Conservation (phyloP, 1,284 basidiomycete genomes). For the Takashimella koratensis region DNA sequence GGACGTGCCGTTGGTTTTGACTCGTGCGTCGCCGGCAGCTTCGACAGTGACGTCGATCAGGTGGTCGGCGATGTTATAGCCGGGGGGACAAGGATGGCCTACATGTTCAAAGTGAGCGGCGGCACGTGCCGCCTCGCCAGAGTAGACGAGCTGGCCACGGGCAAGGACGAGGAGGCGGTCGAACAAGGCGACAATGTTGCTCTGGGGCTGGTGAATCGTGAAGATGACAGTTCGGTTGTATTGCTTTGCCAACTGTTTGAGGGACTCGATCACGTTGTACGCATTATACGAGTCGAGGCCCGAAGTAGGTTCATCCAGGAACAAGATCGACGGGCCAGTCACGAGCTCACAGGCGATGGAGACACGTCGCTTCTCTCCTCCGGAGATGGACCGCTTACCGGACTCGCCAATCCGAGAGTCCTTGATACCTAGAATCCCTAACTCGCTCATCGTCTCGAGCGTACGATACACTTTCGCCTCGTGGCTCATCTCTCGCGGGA, state of each 20-base stretch:
- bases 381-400: constrained; percentile 77
- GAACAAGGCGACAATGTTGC: constrained; percentile 93
- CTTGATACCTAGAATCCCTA: constrained; percentile 88
- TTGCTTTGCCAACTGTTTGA: constrained; percentile 76
- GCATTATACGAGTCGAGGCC: constrained; percentile 95
- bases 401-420: constrained; percentile 84
- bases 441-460: constrained; percentile 90
- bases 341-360: constrained; percentile 98
- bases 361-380: constrained; percentile 91
- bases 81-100: constrained; percentile 81
- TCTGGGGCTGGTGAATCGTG: constrained; percentile 97
- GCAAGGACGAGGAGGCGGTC: constrained; percentile 86
- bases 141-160: constrained; percentile 76
- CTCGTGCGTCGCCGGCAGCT: constrained; percentile 51
- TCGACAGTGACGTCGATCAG: constrained; percentile 87
- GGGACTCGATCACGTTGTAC: constrained; percentile 84
- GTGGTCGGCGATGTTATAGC: constrained; percentile 95
- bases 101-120: constrained; percentile 75
- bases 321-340: constrained; percentile 89
- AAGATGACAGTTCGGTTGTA: constrained; percentile 70
- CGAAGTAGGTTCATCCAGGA: constrained; percentile 94
- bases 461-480: constrained; percentile 92
- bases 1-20: constrained; percentile 26
- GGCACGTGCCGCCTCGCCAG: constrained; percentile 68
- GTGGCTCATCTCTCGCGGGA: constrained; percentile 90